Evolutionary conservation across 495 filamentous ascomycete genomes (phyloP).

Genomic region (Penicillium alfredii): DNA sequence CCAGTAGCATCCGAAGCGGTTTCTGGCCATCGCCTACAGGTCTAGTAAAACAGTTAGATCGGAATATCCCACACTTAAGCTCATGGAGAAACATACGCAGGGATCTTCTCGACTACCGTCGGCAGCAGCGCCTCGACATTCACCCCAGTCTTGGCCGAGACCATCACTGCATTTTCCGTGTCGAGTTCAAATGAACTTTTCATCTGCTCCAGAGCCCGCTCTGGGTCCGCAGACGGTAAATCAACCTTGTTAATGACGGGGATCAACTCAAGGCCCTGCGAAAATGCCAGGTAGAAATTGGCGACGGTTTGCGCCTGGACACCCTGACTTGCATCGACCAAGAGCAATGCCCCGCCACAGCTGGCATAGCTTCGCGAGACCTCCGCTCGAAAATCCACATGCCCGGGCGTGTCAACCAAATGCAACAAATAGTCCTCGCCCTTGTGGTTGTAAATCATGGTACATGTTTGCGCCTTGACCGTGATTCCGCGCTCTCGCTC

Average conservation of each 20-base stretch:
- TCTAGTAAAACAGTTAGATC: constrained; percentile 28
- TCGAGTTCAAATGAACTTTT: constrained; percentile 81
- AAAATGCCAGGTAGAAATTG: constrained; percentile 96
- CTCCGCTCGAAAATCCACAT: constrained; percentile 96
- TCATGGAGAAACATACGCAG: constrained; percentile 55
- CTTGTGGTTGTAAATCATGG: constrained; percentile 86
- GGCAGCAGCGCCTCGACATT: constrained; percentile 79
- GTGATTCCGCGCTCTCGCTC: constrained; percentile 95
- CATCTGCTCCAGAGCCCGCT: constrained; percentile 80
- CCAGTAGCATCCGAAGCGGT: constrained; percentile 77
- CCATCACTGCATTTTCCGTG: constrained; percentile 68
- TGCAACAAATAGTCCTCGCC: constrained; percentile 89
- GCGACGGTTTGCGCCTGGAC: constrained; percentile 93
- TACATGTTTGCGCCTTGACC: constrained; percentile 97
- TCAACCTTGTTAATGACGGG: constrained; percentile 97
- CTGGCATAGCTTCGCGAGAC: constrained; percentile 91
- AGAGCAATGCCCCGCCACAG: constrained; percentile 85
- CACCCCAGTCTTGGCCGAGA: constrained; percentile 89
- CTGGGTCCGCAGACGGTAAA: constrained; percentile 77
- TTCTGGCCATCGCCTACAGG: constrained; percentile 65
- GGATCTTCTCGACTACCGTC: constrained; percentile 76
- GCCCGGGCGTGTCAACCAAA: constrained; percentile 92
- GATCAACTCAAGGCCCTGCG: constrained; percentile 78
- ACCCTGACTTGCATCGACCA: constrained; percentile 92
- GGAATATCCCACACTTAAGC: too few relatives aligned